A percentile compares a stretch with the other conserved stretches of the same genome.
Conservation (phyloP, 2,329 filamentous ascomycete genomes). For the Alternaria viburni region DNA sequence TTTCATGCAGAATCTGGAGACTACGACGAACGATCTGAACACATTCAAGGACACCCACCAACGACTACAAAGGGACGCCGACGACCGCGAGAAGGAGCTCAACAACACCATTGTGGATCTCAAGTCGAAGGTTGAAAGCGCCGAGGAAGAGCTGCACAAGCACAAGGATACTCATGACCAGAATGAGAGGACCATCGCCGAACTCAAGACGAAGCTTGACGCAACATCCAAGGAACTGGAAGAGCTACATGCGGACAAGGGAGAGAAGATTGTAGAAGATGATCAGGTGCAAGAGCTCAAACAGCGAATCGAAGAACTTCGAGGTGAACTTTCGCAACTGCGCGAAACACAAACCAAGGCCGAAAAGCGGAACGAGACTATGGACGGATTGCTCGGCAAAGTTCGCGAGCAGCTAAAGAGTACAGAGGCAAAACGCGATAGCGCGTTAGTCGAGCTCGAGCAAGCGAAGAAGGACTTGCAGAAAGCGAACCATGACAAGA, state of each 20-base stretch:
- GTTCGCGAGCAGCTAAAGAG: constrained; percentile 61
- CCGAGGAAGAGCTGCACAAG: constrained; percentile 55
- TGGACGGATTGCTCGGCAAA: constrained; percentile 62
- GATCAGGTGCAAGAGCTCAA: constrained; percentile 36
- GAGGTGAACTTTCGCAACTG: constrained; percentile 39
- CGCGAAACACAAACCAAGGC: constrained; percentile 44
- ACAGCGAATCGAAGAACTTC: constrained; percentile 38
- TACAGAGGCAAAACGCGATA: constrained; percentile 58
- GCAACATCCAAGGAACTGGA: constrained; percentile 56
- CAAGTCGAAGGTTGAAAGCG: constrained; percentile 41
- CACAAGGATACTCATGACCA: constrained; percentile 52
- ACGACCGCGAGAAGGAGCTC: constrained; percentile 39
- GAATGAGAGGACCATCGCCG: constrained; percentile 49
- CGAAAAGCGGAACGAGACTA: constrained; percentile 61
- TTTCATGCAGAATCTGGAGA: constrained; percentile 66
- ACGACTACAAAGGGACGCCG: constrained; percentile 42
- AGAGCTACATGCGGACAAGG: constrained; percentile 48
- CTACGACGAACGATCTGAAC: constrained; percentile 68
- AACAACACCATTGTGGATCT: constrained; percentile 34
- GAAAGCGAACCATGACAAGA: constrained; percentile 20
- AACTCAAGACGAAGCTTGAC: constrained; percentile 40
- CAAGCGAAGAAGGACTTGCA: constrained; percentile 39
- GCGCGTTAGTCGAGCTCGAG: constrained; percentile 53
- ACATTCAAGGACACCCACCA: constrained; percentile 61
- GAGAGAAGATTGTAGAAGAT: constrained; percentile 39